A percentile compares a stretch with the other conserved stretches of the same genome.
These are phyloP conservation scores for Leishmania tarentolae DNA, from an alignment of 208 protist genomes.

Conservation along the genomic window DNA sequence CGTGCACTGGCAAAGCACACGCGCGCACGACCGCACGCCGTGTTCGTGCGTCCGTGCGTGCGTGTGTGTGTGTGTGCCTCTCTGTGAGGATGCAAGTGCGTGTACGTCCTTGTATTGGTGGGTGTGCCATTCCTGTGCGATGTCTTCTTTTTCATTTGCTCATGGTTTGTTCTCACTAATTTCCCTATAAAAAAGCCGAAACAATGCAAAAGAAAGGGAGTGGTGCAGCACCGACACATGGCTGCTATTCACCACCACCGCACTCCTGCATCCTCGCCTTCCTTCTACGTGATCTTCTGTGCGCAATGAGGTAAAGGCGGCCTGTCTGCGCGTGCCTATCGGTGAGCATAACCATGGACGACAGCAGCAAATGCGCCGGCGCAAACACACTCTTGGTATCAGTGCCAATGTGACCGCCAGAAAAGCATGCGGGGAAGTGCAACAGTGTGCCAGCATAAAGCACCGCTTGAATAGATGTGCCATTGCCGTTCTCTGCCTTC, in stretches of 20 bases:
- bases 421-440: not conserved
- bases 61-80: not conserved
- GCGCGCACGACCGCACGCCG: not conserved
- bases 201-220: not conserved
- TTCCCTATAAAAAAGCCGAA: not conserved
- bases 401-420: not conserved
- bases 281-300: not conserved
- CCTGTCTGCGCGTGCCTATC: not conserved
- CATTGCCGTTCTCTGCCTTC: not conserved
- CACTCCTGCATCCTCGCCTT: not conserved
- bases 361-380: no score
- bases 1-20: not conserved
- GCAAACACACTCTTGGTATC: not conserved
- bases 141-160: not conserved
- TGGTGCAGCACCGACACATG: not conserved
- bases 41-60: not conserved
- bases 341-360: not conserved
- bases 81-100: not conserved
- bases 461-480: not conserved
- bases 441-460: not conserved
- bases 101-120: not conserved
- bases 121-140: not conserved
- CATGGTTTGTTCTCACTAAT: constrained; percentile 1
- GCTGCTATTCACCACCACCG: not conserved
- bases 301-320: not conserved